Evolutionary conservation across 2,329 filamentous ascomycete species (phyloP).

Genomic region (Acarospora socialis): DNA sequence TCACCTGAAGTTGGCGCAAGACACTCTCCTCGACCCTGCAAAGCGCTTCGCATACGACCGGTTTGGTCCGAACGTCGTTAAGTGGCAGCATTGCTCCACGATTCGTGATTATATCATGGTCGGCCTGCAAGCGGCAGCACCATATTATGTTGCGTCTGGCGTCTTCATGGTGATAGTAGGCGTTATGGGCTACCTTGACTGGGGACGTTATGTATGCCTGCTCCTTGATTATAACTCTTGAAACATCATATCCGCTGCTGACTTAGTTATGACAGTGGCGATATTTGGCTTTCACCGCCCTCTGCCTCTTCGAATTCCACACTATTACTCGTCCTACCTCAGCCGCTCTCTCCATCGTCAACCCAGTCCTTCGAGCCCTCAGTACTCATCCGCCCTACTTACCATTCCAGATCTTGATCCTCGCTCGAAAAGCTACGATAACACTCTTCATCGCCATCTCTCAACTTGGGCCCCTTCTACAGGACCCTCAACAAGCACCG

Average conservation of each 20-base stretch:
- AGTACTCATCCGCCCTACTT: constrained; percentile 47
- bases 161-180: constrained; percentile 15
- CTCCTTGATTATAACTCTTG: constrained; percentile 4
- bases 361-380: constrained; percentile 31
- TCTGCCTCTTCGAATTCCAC: constrained; percentile 43
- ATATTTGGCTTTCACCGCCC: constrained; percentile 36
- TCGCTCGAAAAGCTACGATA: constrained; percentile 62
- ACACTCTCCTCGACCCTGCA: constrained; percentile 63
- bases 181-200: constrained; percentile 15
- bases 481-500: constrained; percentile 25
- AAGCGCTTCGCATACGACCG: constrained; percentile 80
- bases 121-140: constrained; percentile 41
- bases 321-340: constrained; percentile 39
- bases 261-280: constrained; percentile 25
- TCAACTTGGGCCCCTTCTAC: constrained; percentile 59
- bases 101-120: constrained; percentile 57
- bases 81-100: constrained; percentile 52
- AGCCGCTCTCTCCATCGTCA: constrained; percentile 32
- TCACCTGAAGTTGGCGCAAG: constrained; percentile 67
- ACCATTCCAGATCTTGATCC: constrained; percentile 68
- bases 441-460: constrained; percentile 72
- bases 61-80: constrained; percentile 59
- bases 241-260: constrained; percentile 14
- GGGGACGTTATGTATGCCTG: constrained; percentile 10
- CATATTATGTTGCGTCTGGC: constrained; percentile 24